Conservation (phyloP, 768 basidiomycete genomes). For the Lactarius indigo region DNA sequence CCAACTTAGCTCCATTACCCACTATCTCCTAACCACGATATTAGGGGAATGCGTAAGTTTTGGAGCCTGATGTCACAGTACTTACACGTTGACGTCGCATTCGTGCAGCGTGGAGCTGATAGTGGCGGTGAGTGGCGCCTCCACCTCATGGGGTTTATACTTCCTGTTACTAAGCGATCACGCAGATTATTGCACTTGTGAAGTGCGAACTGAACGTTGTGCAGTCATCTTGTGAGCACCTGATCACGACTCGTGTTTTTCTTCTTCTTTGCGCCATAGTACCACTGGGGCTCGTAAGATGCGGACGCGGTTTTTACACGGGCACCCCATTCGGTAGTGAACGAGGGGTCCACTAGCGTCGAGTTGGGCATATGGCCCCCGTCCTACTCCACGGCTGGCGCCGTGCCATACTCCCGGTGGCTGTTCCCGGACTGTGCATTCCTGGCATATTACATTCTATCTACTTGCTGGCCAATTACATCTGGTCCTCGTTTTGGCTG, state of each 20-base stretch:
- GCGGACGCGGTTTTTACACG: background rate
- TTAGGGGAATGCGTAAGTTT: slow-evolving; percentile 32
- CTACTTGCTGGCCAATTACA: background rate
- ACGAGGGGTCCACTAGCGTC: background rate
- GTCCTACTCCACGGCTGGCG: background rate
- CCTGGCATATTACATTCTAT: background rate
- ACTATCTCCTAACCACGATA: background rate
- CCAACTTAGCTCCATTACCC: slow-evolving; percentile 1
- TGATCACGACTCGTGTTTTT: background rate
- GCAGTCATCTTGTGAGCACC: slow-evolving; percentile 41
- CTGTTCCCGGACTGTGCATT: background rate
- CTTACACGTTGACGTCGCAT: background rate
- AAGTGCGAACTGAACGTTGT: slow-evolving; percentile 45
- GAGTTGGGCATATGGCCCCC: background rate
- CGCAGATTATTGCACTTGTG: slow-evolving; percentile 43
- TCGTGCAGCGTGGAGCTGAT: slow-evolving; percentile 40
- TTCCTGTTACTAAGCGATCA: slow-evolving; percentile 18
- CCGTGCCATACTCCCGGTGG: background rate
- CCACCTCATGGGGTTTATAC: background rate
- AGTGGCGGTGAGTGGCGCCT: slow-evolving; percentile 35
- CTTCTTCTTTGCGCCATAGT: background rate
- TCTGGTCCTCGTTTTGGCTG: background rate
- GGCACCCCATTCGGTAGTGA: background rate
- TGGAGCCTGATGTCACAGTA: background rate
- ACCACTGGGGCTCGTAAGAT: background rate